Percentiles rank a stretch among this genome's conserved stretches.
Evolutionary conservation across 345 rosid species (phyloP).

Genomic region (Eucalyptus albens): DNA sequence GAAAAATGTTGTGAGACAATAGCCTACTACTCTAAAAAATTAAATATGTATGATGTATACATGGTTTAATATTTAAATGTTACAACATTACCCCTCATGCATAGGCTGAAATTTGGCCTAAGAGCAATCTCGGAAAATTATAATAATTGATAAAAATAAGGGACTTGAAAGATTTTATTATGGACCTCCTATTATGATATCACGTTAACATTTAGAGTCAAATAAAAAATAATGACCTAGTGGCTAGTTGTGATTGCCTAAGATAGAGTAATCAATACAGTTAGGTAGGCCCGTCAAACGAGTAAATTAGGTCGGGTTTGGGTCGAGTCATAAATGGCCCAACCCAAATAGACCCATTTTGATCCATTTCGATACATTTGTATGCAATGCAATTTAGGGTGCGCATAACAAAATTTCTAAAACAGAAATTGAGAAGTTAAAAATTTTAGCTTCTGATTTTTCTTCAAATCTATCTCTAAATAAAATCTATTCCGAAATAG

Average conservation of each 20-base stretch:
- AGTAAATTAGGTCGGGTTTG: accelerated
- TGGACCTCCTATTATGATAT: background rate
- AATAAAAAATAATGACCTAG: background rate
- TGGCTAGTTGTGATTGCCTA: background rate
- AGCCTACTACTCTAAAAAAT: background rate
- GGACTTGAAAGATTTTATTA: background rate
- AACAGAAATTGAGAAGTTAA: no score
- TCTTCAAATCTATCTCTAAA: no score
- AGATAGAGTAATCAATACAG: no score
- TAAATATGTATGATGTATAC: accelerated
- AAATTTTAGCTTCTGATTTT: no score
- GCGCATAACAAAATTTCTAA: no score
- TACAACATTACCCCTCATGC: background rate
- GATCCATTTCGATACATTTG: no score
- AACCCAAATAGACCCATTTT: no score
- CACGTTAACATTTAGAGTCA: background rate
- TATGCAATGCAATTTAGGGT: no score
- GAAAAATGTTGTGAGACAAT: background rate
- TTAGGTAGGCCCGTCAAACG: accelerated
- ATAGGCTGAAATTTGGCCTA: background rate
- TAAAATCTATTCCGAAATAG: no score
- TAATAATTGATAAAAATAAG: background rate
- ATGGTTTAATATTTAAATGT: background rate
- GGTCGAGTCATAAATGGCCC: no score
- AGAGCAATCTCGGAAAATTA: background rate